Evolutionary conservation across 202 grass and related monocot genomes (phyloP), one percentile per base, ranked within the genome.

Genomic region (Brachypodium distachyon): DNA sequence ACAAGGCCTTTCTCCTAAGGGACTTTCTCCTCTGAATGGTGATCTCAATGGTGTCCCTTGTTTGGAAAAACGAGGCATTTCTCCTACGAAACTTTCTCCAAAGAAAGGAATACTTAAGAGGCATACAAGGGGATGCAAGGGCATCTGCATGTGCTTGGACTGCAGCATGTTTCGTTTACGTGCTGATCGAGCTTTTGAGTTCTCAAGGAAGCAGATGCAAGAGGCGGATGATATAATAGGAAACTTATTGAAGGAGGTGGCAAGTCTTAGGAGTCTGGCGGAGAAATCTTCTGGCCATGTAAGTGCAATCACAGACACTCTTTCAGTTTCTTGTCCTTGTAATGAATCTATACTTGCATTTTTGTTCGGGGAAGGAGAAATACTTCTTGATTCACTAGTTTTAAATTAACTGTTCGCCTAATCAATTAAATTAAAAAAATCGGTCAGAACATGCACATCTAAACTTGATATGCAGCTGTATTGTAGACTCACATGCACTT

Each of bases 121-220:
- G 51, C 53, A 79, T 67, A 87, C 72, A 25, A 88, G 50, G 55
- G 85, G 77, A 21, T 99, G 96, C 64, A 92, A 90, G 86, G 91
- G 92, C 13, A 70, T 85, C 46, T 99, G 96, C 96, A 83, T 87
- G 81, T 96, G 96, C 67, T 85, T 99, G 57, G 89, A 93, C 71
- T 99, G 92, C 81, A 61, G 65, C 74, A 78, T 79, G 9, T 96
- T 89, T 59, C 83, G 92, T 67, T 77, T 86, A 6, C 83, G 41
- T 76, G 89, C 92, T 25, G 87, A 93, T 65, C 67, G 78, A 31
- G 70, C 92, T 31, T 93, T 90, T 74, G 89, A 99, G 76, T 99
- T 99, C 80, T 93, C 92, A 9, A 89, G 76, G 78, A 90, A 92
- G 61, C 96, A 99, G 78, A 92, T 96, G 83, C 53, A 79, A 48